Evolutionary conservation across 2,329 filamentous ascomycete genomes (phyloP).

Genomic region (Diaporthe australafricana): DNA sequence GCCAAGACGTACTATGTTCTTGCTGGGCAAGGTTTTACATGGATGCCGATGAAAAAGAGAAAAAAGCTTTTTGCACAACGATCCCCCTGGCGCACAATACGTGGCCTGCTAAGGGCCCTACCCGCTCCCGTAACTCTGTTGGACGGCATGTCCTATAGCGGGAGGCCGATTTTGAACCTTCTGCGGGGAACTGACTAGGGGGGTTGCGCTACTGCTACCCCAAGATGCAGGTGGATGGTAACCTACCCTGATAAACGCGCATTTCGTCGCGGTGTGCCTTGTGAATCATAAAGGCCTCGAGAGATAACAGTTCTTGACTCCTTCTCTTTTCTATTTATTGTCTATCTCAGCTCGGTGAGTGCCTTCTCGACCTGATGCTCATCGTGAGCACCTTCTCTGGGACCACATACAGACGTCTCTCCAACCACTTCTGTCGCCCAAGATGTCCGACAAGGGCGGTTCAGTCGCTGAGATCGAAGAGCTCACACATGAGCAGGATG

Average conservation of each 20-base stretch:
- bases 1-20: no score
- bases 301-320: neutral
- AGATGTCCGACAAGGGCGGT: constrained; percentile 3
- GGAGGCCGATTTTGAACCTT: constrained; percentile 13
- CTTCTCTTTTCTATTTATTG: neutral
- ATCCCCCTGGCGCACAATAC: no score
- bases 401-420: neutral
- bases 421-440: neutral
- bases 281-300: neutral
- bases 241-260: neutral
- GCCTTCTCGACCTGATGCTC: accelerated
- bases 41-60: no score
- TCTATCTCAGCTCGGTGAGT: neutral
- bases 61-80: no score
- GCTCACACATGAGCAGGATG: neutral
- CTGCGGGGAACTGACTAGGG: constrained; percentile 25
- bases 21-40: no score
- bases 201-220: neutral
- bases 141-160: constrained; percentile 4
- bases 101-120: neutral
- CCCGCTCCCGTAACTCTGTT: neutral
- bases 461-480: constrained; percentile 1
- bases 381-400: no score
- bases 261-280: neutral
- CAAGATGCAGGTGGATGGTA: neutral